Evolutionary conservation across 2,329 filamentous ascomycete genomes (phyloP).

Genomic region (Fragosphaeria purpurea): DNA sequence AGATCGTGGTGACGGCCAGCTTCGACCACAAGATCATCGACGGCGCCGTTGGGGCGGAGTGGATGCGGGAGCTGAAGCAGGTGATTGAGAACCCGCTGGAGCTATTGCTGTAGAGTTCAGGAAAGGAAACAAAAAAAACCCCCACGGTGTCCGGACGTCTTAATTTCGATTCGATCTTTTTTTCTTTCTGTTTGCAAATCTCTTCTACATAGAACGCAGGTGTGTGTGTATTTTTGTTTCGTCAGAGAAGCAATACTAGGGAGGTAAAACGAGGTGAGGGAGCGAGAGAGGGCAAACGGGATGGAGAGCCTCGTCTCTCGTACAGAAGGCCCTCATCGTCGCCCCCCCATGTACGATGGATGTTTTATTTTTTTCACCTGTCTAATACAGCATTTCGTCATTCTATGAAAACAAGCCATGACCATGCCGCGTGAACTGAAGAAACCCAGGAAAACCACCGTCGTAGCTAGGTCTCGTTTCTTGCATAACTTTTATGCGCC

Average conservation of each 20-base stretch:
- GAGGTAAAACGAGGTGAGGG: too few relatives aligned
- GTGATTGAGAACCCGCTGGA: constrained; percentile 94
- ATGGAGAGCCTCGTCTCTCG: too few relatives aligned
- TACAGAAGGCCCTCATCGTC: neutral
- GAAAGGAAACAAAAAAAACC: too few relatives aligned
- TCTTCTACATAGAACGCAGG: too few relatives aligned
- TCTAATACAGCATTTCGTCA: constrained; percentile 8
- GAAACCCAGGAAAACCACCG: neutral
- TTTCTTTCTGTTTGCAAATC: neutral
- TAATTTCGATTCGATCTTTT: neutral
- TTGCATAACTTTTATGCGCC: too few relatives aligned
- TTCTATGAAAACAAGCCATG: neutral
- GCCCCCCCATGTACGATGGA: constrained; percentile 8
- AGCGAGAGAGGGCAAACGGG: too few relatives aligned
- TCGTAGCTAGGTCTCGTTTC: neutral
- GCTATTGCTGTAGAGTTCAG: constrained; percentile 63
- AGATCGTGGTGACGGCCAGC: constrained; percentile 88
- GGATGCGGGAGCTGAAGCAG: constrained; percentile 95
- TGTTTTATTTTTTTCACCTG: constrained; percentile 6
- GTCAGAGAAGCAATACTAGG: too few relatives aligned
- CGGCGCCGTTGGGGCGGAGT: constrained; percentile 91
- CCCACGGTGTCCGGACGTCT: too few relatives aligned
- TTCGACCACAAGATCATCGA: constrained; percentile 99
- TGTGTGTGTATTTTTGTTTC: too few relatives aligned
- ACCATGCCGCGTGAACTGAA: too few relatives aligned